Base-by-base conservation (phyloP, 139 green algal genomes). In the Zygnema circumcarinatum region DNA sequence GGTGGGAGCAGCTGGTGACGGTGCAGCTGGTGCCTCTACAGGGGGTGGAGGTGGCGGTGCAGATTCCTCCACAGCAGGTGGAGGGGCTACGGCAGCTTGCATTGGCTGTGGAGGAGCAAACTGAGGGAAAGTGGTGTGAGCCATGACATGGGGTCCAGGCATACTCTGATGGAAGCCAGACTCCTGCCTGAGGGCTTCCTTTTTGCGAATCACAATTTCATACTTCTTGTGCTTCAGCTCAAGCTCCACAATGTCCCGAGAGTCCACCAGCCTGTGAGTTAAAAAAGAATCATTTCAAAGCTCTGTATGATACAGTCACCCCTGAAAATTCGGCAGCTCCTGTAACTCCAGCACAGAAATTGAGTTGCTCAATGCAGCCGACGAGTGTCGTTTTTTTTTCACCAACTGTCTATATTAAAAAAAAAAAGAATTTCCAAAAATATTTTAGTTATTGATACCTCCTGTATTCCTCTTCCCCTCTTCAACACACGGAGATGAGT, bases 191-290 rank as follows among this genome's bases (percentile, higher is more conserved):
- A 85, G 87, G 0, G 88, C 88, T 40, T 92, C 88, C 76, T 90
- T 84, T 81, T 92, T 92, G 56, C 75, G 74, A 39, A 99, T 91
- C 25, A 91, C 91, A 56, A 99, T 91, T 87, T 93, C 95, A 93
- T 98, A 98, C 29, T 92, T 88, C 90, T 97, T 98, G 92, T 94
- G 95, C 88, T 97, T 98, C 11, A 98, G 86, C 88, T 98, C 94
- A 56, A 99, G 92, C 92, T 99, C 96, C 29, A 99, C 95, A 76
- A 99, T 98, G 89, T 99, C 96, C 21, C 95, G 96, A 41, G 95
- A 92, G 86, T 98, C 90, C 39, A 99, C 96, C 92, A 98, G 95
- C 90, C 96, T 89, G 76, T n/a, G 3, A 25, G 3, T 78, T 83
- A 16, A 53, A 83, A 56, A 53, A 32, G 21, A 16, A 79, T 54